Evolutionary conservation across 2,329 filamentous ascomycete genomes (phyloP).

Genomic region (Magnaporthales sp.): DNA sequence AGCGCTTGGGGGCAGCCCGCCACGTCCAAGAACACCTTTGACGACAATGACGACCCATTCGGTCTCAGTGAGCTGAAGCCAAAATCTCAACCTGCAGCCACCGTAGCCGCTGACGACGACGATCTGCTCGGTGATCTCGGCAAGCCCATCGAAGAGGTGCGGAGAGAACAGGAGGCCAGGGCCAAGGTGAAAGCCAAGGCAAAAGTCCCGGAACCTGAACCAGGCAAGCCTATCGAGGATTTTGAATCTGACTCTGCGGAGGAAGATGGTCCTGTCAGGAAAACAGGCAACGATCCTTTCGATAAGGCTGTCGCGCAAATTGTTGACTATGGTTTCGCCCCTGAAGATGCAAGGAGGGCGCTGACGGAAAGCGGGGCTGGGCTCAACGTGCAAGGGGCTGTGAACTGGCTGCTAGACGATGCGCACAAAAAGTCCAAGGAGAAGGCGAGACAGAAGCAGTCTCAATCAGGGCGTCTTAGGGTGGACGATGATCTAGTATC

Average conservation of each 20-base stretch:
- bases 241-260: slow-evolving; percentile 37
- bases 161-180: slow-evolving; percentile 18
- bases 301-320: slow-evolving; percentile 81
- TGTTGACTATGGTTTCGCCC: slow-evolving; percentile 88
- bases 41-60: slow-evolving; percentile 82
- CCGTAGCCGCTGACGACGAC: slow-evolving; percentile 43
- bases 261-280: slow-evolving; percentile 22
- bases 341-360: slow-evolving; percentile 73
- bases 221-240: slow-evolving; percentile 48
- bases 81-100: slow-evolving; percentile 20
- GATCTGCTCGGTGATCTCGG: slow-evolving; percentile 58
- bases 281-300: slow-evolving; percentile 45
- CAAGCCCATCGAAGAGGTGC: slow-evolving; percentile 56
- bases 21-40: slow-evolving; percentile 26
- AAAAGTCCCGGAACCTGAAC: slow-evolving; percentile 30
- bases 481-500: slow-evolving; percentile 11
- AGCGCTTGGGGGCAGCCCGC: slow-evolving; percentile 40
- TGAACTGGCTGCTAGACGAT: slow-evolving; percentile 83
- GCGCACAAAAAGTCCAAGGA: slow-evolving; percentile 78
- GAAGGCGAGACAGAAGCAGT: slow-evolving; percentile 40
- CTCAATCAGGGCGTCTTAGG: slow-evolving; percentile 22
- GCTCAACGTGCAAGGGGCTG: slow-evolving; percentile 74
- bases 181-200: slow-evolving; percentile 12
- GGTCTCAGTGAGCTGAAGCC: slow-evolving; percentile 59
- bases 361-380: slow-evolving; percentile 73